Percentiles rank a stretch among this genome's conserved stretches.
Conservation (phyloP, 768 basidiomycete genomes). For the Amanita fuliginea region DNA sequence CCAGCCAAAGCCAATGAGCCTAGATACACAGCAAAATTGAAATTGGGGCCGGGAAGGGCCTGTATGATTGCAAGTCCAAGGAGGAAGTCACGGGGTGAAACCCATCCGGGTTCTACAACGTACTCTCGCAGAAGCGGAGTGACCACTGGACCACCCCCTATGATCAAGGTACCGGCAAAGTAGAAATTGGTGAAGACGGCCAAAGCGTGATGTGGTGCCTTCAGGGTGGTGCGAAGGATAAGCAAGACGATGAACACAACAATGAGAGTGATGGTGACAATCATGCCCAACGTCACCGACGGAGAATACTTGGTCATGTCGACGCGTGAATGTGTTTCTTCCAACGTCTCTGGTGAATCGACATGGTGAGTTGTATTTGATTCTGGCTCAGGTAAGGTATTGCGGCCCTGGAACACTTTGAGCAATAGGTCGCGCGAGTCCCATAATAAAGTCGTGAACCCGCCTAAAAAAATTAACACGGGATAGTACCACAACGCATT, state of each 20-base stretch:
- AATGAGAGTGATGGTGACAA: background rate
- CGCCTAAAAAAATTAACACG: slow-evolving; percentile 29
- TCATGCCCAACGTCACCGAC: slow-evolving; percentile 1
- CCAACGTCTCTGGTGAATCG: background rate
- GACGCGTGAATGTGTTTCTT: background rate
- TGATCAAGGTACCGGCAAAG: slow-evolving; percentile 36
- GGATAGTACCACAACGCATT: slow-evolving; percentile 44
- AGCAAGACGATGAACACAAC: slow-evolving; percentile 18
- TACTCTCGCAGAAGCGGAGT: slow-evolving; percentile 42
- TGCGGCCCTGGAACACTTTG: background rate
- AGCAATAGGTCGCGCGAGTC: slow-evolving; percentile 14
- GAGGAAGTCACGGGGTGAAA: slow-evolving; percentile 41
- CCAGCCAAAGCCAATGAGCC: slow-evolving; percentile 29
- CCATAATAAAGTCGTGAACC: slow-evolving; percentile 26
- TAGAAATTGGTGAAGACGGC: slow-evolving; percentile 35
- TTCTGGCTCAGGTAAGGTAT: too few species aligned
- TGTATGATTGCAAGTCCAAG: slow-evolving; percentile 40
- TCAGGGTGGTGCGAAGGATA: slow-evolving; percentile 16
- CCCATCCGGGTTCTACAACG: slow-evolving; percentile 39
- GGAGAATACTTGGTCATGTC: slow-evolving; percentile 1
- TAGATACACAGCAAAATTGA: slow-evolving; percentile 43
- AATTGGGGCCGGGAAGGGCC: slow-evolving; percentile 43
- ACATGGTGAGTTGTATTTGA: too few species aligned
- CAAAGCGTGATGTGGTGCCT: slow-evolving; percentile 17
- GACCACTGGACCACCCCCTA: slow-evolving; percentile 47